phyloP scores from a whole-genome alignment of 192 early-diverging fungal species.

The Gigaspora rosea region DNA sequence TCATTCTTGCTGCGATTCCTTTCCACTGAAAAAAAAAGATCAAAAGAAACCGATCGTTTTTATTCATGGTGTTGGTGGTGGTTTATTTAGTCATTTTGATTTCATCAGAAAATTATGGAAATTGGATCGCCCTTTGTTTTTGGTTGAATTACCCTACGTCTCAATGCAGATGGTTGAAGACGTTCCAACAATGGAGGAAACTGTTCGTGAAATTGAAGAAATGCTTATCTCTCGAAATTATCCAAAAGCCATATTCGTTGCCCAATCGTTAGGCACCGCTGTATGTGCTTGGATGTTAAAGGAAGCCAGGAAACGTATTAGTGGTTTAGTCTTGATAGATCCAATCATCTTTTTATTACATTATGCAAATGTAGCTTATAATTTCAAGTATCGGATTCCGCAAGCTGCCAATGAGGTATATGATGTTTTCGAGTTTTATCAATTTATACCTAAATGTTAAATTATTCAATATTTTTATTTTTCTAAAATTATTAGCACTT shows the following conservation, averaged over 20 bases:
- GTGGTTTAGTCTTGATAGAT: conserved; percentile 61
- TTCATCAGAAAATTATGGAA: conserved; percentile 49
- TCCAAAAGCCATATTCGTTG: conserved; percentile 62
- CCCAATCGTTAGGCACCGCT: conserved; percentile 67
- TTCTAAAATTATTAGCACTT: conserved; percentile 43
- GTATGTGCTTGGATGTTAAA: conserved; percentile 61
- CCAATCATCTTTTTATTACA: conserved; percentile 69
- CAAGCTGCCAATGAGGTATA: conserved; percentile 36
- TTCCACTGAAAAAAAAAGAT: neutral
- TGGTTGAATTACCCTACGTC: conserved; percentile 63
- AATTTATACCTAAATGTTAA: neutral
- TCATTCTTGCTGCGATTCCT: neutral
- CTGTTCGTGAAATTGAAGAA: conserved; percentile 52
- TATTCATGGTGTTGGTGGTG: conserved; percentile 74
- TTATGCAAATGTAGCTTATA: conserved; percentile 62
- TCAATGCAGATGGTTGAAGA: conserved; percentile 64
- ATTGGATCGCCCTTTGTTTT: conserved; percentile 50
- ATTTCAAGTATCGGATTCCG: conserved; percentile 55
- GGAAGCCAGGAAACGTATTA: conserved; percentile 47
- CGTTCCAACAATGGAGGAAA: conserved; percentile 57
- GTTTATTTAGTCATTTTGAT: conserved; percentile 55
- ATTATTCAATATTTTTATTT: neutral
- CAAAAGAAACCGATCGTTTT: conserved; percentile 60
- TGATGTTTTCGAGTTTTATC: neutral
- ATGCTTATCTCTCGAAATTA: conserved; percentile 57